Base-by-base conservation (phyloP, 2,329 filamentous ascomycete genomes). In the Aspergillus pseudoglaucus region DNA sequence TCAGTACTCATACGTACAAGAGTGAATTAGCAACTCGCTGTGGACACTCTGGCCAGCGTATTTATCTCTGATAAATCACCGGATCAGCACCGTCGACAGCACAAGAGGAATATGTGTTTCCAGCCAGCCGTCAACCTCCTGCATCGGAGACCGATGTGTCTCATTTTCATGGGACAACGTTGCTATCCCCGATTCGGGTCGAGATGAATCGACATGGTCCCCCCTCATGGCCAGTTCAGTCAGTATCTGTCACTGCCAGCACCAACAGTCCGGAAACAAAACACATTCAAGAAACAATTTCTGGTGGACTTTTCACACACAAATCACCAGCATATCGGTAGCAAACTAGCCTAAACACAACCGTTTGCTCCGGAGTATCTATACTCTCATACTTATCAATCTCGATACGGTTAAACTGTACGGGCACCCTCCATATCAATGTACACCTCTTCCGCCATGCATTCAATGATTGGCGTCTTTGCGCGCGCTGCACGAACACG, bases 401-500 rank as follows among this genome's bases (percentile, higher is more conserved):
- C 25, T 30, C 25, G 25, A 30, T 30, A 30, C 25, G 25, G 25
- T 10, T 30, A 37, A n/a, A 15, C 9, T 17, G 33, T n/a, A 18
- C 33, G 17, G 33, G 9, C 15, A 18, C 15, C 2, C 37, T 20
- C 15, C 17, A 12, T 17, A 15, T 39, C 37, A 39, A 39, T 22
- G 37, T 17, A 18, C n/a, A n/a, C 14, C 30, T 17, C 38, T 50
- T 49, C 40, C 47, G 44, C 53, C 47, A 47, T 48, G 48, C 53
- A 52, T 53, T 47, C 40, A 3, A 30, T 42, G 10, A 61, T 59
- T 59, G 57, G 58, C 33, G 32, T 53, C 38, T 39, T 41, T 30
- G 9, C 33, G 47, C 45, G 45, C 48, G 48, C 53, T 52, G 55
- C 53, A 60, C 51, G 57, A 54, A 58, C 60, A 63, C 60, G 60